Percentiles rank a stretch among this genome's conserved stretches.
Evolutionary conservation across 768 basidiomycete genomes (phyloP).

Genomic region (Leucosporidium yakuticum): DNA sequence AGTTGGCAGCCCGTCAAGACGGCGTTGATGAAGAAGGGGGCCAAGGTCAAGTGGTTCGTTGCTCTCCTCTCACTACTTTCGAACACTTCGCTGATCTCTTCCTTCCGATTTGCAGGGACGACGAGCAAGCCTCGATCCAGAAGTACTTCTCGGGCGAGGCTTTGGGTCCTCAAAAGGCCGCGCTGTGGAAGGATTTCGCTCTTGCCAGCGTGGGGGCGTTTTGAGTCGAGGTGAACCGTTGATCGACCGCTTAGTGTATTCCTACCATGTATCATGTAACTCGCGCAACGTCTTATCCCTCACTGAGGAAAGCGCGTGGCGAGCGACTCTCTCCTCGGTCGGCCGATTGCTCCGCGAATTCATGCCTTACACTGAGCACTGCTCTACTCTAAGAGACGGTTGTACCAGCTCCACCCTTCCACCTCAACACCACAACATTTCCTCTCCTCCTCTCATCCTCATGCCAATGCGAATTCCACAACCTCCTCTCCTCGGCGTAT

Average conservation of each 20-base stretch:
- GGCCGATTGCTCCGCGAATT: no score
- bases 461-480: constrained; percentile 58
- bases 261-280: no score
- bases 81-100: background rate
- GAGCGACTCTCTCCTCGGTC: no score
- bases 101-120: constrained; percentile 18
- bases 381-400: no score
- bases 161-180: constrained; percentile 5
- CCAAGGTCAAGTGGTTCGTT: constrained; percentile 69
- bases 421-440: constrained; percentile 39
- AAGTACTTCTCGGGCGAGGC: constrained; percentile 34
- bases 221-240: constrained; percentile 3
- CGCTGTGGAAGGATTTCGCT: constrained; percentile 37
- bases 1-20: constrained; percentile 93
- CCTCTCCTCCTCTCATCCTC: constrained; percentile 67
- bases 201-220: constrained; percentile 33
- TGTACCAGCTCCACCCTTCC: background rate
- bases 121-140: constrained; percentile 36
- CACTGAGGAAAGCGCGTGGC: no score
- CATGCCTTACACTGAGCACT: no score
- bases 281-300: no score
- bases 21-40: constrained; percentile 69
- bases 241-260: no score
- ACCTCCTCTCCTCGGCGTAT: constrained; percentile 60
- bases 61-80: background rate